Base-by-base conservation (phyloP, 192 early-diverging fungal species). In the Dimargaris cristalligena region DNA sequence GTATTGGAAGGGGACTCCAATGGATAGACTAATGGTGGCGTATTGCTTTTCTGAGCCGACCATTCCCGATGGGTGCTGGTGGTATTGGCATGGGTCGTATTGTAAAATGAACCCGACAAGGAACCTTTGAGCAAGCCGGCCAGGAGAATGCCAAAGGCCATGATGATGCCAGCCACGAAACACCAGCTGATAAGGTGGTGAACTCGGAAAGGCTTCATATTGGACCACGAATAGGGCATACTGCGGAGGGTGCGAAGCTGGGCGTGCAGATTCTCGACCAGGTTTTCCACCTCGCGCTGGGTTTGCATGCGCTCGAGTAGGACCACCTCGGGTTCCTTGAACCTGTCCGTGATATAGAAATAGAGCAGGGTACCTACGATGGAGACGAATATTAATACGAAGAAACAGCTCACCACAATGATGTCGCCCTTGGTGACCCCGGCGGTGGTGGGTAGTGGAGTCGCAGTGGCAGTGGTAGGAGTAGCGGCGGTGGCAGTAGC, bases 231-330 rank as follows among this genome's bases (percentile, higher is more conserved):
- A 34, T 75, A 51, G 3, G 75, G 70, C 50, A 81, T 62, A 0
- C 70, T 68, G 4, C 67, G 61, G 38, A 78, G 64, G 51, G 77
- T 74, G 60, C 62, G 67, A 29, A 67, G 62, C 60, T 79, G 80
- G 34, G 71, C 60, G 11, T 75, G 70, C 60, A 81, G 62, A 51
- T 75, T 81, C 47, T 81, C 77, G 0, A 74, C 71, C 2, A 81
- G 65, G 58, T 71, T 74, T 59, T 79, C 78, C 25, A 78, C 75
- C 44, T 81, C 77, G 8, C 70, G 67, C 62, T 79, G 75, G 1
- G 80, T 77, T 23, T 65, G 75, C n/a, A 81, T 74, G 58, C 77
- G 71, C 52, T 72, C 67, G 51, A 74, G 62, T 23, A 81, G 64
- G 55, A 66, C 72, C 51, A 74, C 69, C 41, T 78, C 77, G 1